These are phyloP conservation scores for Solanum tacnaense DNA, from an alignment of 257 asterid genomes.

Conservation along the genomic window DNA sequence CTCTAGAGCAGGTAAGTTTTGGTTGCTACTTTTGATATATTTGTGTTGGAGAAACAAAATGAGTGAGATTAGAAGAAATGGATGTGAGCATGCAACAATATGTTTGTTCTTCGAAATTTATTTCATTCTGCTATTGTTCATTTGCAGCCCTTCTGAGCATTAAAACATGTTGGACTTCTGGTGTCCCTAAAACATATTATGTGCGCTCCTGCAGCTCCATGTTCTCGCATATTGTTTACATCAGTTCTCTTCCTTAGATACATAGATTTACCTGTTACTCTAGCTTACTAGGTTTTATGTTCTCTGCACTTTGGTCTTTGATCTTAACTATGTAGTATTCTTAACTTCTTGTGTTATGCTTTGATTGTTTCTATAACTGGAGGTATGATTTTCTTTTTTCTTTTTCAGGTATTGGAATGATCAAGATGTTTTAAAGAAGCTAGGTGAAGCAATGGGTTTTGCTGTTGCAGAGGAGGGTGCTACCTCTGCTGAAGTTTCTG, in stretches of 20 bases:
- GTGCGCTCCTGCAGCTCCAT: not conserved
- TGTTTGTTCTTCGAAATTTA: not conserved
- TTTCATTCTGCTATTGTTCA: not conserved
- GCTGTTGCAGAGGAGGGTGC: slow-evolving; percentile 52
- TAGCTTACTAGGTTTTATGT: not conserved
- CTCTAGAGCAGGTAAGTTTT: not conserved
- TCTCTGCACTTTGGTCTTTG: not conserved
- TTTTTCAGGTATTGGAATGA: slow-evolving; percentile 79
- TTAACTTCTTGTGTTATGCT: not conserved
- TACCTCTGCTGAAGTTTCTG: slow-evolving; percentile 52
- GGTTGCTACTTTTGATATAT: not conserved
- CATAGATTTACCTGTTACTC: not conserved
- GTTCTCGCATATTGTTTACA: not conserved
- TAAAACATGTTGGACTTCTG: not conserved
- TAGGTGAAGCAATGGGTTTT: slow-evolving; percentile 96
- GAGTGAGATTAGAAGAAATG: not conserved
- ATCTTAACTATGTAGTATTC: not conserved
- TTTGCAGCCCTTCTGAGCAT: not conserved
- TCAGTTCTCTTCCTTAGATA: not conserved
- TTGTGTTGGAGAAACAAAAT: not conserved
- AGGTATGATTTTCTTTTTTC: not conserved
- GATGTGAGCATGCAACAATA: not conserved
- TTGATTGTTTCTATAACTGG: not conserved
- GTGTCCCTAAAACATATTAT: not conserved
- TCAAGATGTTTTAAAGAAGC: slow-evolving; percentile 67